Conservation (phyloP, 495 filamentous ascomycete genomes). For the Bacidia gigantensis region DNA sequence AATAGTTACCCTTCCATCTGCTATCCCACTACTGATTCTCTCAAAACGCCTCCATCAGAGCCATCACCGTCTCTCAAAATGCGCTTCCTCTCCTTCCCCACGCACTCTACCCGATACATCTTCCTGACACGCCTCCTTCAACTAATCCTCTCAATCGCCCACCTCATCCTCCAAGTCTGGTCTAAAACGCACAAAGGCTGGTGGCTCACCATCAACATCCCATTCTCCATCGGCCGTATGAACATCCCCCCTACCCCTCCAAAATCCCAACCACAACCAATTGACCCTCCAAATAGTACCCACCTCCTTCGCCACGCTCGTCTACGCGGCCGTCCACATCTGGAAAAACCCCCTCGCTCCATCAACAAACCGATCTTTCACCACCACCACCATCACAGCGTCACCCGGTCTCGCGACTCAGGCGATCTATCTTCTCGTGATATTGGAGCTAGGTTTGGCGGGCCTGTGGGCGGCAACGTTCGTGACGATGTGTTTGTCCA, state of each 20-base stretch:
- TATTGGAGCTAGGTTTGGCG: background rate
- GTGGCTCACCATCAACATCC: slow-evolving; percentile 7
- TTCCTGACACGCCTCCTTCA: slow-evolving; percentile 4
- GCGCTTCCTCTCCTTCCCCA: background rate
- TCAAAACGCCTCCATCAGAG: background rate
- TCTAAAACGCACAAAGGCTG: slow-evolving; percentile 7
- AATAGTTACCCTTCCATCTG: too few relatives aligned
- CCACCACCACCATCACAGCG: background rate
- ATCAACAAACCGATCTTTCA: background rate
- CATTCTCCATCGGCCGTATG: slow-evolving; percentile 10
- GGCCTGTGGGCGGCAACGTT: slow-evolving; percentile 6
- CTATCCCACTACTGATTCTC: too few relatives aligned
- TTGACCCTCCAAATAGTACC: background rate
- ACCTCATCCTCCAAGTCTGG: slow-evolving; percentile 9
- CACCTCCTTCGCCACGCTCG: background rate
- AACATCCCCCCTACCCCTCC: background rate
- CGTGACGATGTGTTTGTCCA: slow-evolving; percentile 10
- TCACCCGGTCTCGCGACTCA: background rate
- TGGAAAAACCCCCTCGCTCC: background rate
- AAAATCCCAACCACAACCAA: background rate
- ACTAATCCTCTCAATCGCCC: slow-evolving; percentile 4
- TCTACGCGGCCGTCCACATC: background rate
- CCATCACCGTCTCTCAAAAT: background rate
- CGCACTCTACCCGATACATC: background rate
- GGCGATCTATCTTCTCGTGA: too few relatives aligned